Conservation (phyloP, 768 basidiomycete genomes). For the Calvatia gigantea region DNA sequence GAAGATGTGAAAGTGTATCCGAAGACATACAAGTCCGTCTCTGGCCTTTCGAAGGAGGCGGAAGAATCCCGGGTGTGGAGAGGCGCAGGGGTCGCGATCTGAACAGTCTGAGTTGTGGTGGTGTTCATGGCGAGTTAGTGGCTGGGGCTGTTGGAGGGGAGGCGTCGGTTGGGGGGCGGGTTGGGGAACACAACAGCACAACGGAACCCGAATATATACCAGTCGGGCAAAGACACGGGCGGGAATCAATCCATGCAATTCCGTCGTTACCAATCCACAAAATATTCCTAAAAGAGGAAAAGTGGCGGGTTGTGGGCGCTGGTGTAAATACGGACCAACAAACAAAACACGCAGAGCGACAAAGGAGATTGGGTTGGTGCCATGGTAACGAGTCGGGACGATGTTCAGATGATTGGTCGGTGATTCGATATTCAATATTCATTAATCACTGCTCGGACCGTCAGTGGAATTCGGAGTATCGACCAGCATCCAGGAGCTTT, state of each 20-base stretch:
- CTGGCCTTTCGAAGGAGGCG: neutral
- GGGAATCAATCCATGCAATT: neutral
- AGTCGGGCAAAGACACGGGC: neutral
- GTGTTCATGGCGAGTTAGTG: neutral
- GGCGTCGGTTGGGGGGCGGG: neutral
- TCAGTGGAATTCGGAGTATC: too few relatives aligned
- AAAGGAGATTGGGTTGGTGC: neutral
- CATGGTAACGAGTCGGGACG: neutral
- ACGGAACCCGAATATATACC: neutral
- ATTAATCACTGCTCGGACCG: too few relatives aligned
- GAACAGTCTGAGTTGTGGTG: neutral
- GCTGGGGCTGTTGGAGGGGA: neutral
- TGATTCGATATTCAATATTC: too few relatives aligned
- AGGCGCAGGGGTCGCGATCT: neutral
- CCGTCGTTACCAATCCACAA: neutral
- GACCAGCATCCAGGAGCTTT: too few relatives aligned
- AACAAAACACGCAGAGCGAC: neutral
- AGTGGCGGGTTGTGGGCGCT: neutral
- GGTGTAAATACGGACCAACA: constrained; percentile 1
- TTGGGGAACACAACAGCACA: neutral
- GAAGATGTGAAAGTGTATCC: constrained; percentile 35
- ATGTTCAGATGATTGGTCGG: too few relatives aligned
- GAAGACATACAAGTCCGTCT: constrained; percentile 17
- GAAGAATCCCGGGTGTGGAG: constrained; percentile 12
- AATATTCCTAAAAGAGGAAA: neutral